A percentile compares a stretch with the other conserved stretches of the same genome.
Conservation (phyloP, 2,329 filamentous ascomycete species). For the Nigrospora oryzae region DNA sequence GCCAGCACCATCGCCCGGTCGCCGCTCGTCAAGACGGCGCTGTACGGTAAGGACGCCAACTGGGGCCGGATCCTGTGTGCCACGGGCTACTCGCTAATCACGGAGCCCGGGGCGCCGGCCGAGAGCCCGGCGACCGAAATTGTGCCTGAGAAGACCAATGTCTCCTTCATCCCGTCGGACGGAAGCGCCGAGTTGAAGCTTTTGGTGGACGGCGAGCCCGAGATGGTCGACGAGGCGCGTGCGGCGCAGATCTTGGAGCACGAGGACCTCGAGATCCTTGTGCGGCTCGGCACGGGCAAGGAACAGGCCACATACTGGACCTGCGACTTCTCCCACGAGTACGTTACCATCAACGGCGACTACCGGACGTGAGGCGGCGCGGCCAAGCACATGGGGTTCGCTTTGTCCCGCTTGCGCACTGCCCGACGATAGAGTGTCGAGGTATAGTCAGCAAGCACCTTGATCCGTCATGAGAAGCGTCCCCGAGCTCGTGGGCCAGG, state of each 20-base stretch:
- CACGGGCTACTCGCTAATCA: slow-evolving; percentile 69
- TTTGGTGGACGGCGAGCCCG: slow-evolving; percentile 71
- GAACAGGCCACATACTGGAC: slow-evolving; percentile 72
- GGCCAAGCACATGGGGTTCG: too few relatives aligned
- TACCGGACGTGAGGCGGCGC: slow-evolving; percentile 44
- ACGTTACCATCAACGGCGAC: slow-evolving; percentile 60
- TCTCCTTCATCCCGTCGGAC: slow-evolving; percentile 71
- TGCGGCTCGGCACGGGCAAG: slow-evolving; percentile 60
- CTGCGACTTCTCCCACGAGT: slow-evolving; percentile 82
- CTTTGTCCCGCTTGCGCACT: too few relatives aligned
- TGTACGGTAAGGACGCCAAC: slow-evolving; percentile 96
- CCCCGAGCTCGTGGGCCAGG: too few relatives aligned
- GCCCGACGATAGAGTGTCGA: too few relatives aligned
- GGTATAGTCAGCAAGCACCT: too few relatives aligned
- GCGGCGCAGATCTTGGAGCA: slow-evolving; percentile 70
- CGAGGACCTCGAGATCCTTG: slow-evolving; percentile 72
- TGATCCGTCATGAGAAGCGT: too few relatives aligned
- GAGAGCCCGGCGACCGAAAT: slow-evolving; percentile 55
- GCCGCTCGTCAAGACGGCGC: slow-evolving; percentile 90
- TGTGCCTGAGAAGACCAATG: slow-evolving; percentile 58
- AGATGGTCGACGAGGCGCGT: slow-evolving; percentile 66
- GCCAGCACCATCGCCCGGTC: slow-evolving; percentile 85
- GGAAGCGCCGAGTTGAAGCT: slow-evolving; percentile 71
- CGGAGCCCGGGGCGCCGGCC: slow-evolving; percentile 43
- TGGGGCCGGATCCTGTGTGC: slow-evolving; percentile 97